A percentile compares a stretch with the other conserved stretches of the same genome.
Evolutionary conservation across 2,329 filamentous ascomycete species (phyloP).

Genomic region (Zymoseptoria passerinii): DNA sequence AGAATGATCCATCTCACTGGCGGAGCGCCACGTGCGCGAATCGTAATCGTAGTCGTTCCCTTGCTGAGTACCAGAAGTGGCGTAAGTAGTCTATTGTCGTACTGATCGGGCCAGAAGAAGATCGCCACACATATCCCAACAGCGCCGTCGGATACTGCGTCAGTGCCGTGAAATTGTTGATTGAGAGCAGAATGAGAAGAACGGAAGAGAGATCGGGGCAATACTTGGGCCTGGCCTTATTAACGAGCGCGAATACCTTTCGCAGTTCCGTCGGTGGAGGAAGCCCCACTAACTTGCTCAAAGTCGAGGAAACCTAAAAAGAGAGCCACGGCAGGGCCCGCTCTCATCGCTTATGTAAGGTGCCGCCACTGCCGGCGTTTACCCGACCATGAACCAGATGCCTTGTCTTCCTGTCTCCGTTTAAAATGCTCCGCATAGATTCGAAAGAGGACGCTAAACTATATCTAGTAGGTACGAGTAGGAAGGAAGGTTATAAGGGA

Average conservation of each 20-base stretch:
- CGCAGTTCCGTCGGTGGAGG: too few species aligned
- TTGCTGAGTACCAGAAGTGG: not conserved
- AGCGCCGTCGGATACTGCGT: not conserved
- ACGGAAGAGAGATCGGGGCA: not conserved
- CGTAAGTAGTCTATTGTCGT: not conserved
- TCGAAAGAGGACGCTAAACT: too few species aligned
- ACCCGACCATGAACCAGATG: too few species aligned
- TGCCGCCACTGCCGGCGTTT: too few species aligned
- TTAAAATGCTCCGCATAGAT: too few species aligned
- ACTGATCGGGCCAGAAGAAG: not conserved
- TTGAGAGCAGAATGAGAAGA: not conserved
- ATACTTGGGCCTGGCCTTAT: not conserved
- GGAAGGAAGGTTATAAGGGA: too few species aligned
- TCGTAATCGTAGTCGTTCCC: not conserved
- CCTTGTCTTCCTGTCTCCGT: too few species aligned
- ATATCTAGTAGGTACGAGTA: too few species aligned
- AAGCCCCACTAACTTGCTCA: too few species aligned
- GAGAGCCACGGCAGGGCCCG: too few species aligned
- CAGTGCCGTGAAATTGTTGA: not conserved
- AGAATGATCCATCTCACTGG: constrained; percentile 1
- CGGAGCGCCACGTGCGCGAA: not conserved
- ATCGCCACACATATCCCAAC: not conserved
- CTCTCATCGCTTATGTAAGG: too few species aligned
- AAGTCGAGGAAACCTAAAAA: too few species aligned
- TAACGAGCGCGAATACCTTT: not conserved